Evolutionary conservation across 768 basidiomycete genomes (phyloP).

Genomic region (Boletus reticulatus): DNA sequence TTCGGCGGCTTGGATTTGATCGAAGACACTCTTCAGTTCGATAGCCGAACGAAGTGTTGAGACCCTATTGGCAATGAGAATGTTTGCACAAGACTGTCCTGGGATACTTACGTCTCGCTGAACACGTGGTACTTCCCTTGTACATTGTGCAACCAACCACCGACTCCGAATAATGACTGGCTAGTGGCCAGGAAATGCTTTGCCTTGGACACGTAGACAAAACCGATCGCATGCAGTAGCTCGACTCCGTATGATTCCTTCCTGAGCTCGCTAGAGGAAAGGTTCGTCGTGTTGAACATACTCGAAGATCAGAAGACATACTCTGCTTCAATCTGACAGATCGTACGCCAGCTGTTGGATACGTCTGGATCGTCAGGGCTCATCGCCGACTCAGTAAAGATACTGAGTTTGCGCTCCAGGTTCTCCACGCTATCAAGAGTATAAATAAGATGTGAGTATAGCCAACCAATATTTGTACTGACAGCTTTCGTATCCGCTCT

Average conservation of each 20-base stretch:
- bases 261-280: constrained; percentile 62
- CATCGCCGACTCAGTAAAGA: constrained; percentile 82
- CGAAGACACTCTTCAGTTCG: constrained; percentile 86
- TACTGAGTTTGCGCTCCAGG: constrained; percentile 77
- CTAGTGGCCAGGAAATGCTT: constrained; percentile 80
- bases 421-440: constrained; percentile 50
- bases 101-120: constrained; percentile 77
- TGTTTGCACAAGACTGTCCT: not conserved
- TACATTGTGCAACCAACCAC: constrained; percentile 91
- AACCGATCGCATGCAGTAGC: constrained; percentile 81
- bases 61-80: constrained; percentile 46
- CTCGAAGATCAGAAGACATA: constrained; percentile 37
- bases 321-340: constrained; percentile 82
- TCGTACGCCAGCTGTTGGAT: constrained; percentile 67
- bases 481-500: constrained; percentile 71
- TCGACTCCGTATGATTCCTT: constrained; percentile 87
- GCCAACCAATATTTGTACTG: not conserved
- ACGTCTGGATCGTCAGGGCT: constrained; percentile 70
- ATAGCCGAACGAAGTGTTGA: constrained; percentile 85
- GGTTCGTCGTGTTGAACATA: constrained; percentile 1
- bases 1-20: constrained; percentile 89
- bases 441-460: not conserved
- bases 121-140: constrained; percentile 92
- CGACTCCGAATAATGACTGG: constrained; percentile 72
- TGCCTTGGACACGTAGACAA: constrained; percentile 79